A percentile compares a stretch with the other conserved stretches of the same genome.
Evolutionary conservation across 306 rosid species (phyloP).

Genomic region (Malus orientalis): DNA sequence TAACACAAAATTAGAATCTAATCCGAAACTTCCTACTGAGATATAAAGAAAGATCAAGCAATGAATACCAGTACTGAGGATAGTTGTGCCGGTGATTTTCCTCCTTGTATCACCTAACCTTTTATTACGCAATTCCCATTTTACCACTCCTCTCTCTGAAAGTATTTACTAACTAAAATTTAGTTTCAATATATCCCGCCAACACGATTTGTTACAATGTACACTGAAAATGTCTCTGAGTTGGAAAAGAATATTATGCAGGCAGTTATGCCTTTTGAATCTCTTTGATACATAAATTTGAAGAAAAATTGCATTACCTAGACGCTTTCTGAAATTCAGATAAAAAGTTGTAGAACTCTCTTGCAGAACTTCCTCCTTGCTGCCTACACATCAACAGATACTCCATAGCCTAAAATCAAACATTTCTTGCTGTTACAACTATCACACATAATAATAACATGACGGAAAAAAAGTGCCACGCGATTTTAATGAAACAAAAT

Average conservation of each 20-base stretch:
- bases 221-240: not conserved
- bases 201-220: not conserved
- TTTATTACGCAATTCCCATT: not conserved
- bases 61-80: not conserved
- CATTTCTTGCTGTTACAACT: not conserved
- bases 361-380: conserved; percentile 58
- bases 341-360: conserved; percentile 56
- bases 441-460: not conserved
- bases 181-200: not conserved
- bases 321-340: conserved; percentile 82
- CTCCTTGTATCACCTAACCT: not conserved
- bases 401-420: conserved; percentile 67
- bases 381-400: conserved; percentile 61
- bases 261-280: not conserved
- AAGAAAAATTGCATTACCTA: conserved; percentile 37
- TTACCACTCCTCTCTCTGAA: not conserved
- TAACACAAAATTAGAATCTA: not conserved
- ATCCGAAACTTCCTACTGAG: not conserved
- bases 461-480: not conserved
- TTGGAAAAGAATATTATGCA: not conserved
- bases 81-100: not conserved
- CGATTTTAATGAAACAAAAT: not conserved
- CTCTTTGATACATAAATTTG: not conserved
- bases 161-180: not conserved
- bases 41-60: not conserved